phyloP scores from a whole-genome alignment of 441 rosid genomes.

The Oxalis stricta region DNA sequence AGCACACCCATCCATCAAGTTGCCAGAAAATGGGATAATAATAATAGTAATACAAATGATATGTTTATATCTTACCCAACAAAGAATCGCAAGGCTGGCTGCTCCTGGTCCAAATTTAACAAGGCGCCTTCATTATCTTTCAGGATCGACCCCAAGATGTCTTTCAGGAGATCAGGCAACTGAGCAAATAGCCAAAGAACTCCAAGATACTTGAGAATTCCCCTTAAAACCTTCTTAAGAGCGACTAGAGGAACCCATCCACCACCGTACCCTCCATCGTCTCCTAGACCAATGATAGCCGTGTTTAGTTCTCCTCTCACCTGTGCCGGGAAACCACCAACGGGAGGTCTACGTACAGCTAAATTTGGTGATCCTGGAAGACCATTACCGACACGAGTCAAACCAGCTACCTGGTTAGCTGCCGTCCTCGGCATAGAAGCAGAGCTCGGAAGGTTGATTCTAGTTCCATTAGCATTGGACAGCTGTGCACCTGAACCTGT shows the following conservation, averaged over 20 bases:
- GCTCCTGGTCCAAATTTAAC: conserved; percentile 96
- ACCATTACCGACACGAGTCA: conserved; percentile 63
- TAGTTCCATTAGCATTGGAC: conserved; percentile 52
- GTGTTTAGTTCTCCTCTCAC: conserved; percentile 94
- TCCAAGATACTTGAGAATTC: conserved; percentile 86
- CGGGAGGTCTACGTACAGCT: conserved; percentile 70
- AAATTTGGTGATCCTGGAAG: conserved; percentile 52
- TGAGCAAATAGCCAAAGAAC: conserved; percentile 87
- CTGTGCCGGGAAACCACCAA: conserved; percentile 73
- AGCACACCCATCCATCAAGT: background rate
- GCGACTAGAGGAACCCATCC: conserved; percentile 99
- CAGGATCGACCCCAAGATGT: conserved; percentile 88
- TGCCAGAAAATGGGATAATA: background rate
- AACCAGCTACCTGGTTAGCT: conserved; percentile 41
- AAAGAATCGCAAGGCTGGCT: conserved; percentile 95
- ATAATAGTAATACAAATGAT: background rate
- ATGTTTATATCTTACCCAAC: conserved; percentile 61
- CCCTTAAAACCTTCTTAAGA: conserved; percentile 91
- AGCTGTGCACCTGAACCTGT: conserved; percentile 39
- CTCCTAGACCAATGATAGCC: conserved; percentile 95
- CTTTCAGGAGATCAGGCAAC: conserved; percentile 73
- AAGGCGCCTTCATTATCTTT: conserved; percentile 96
- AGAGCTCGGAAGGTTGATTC: conserved; percentile 51
- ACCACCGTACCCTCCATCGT: conserved; percentile 99
- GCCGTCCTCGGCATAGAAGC: conserved; percentile 52